Conservation (phyloP, 495 filamentous ascomycete species). For the Oidiodendron maius region DNA sequence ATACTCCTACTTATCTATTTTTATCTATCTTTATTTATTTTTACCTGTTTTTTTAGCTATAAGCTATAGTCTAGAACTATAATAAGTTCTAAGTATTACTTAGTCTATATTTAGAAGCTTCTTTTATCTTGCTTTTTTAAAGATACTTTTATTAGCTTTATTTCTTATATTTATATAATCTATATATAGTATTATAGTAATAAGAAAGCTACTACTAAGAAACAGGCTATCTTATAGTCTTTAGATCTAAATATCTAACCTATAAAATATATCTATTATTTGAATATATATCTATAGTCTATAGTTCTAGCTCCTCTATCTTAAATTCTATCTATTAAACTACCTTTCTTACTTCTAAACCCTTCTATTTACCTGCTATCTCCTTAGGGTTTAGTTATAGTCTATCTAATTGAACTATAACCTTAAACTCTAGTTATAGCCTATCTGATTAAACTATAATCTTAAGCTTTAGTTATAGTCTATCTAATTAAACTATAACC, state of each 20-base stretch:
- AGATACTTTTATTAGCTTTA: too few relatives aligned
- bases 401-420: too few relatives aligned
- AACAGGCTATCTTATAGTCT: background rate
- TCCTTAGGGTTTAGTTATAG: too few relatives aligned
- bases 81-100: background rate
- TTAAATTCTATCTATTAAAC: background rate
- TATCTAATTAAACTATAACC: too few relatives aligned
- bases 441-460: too few relatives aligned
- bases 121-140: background rate
- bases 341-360: background rate
- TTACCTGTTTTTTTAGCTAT: background rate
- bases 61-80: too few relatives aligned
- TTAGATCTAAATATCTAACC: background rate
- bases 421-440: too few relatives aligned
- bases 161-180: background rate
- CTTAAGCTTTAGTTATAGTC: too few relatives aligned
- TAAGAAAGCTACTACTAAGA: background rate
- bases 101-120: background rate
- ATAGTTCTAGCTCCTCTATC: background rate
- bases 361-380: background rate
- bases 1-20: too few relatives aligned
- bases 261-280: too few relatives aligned
- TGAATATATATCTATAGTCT: background rate
- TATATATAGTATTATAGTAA: background rate
- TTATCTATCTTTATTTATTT: background rate